phyloP scores from a whole-genome alignment of 495 filamentous ascomycete species.

The Hypomontagnella monticulosa region DNA sequence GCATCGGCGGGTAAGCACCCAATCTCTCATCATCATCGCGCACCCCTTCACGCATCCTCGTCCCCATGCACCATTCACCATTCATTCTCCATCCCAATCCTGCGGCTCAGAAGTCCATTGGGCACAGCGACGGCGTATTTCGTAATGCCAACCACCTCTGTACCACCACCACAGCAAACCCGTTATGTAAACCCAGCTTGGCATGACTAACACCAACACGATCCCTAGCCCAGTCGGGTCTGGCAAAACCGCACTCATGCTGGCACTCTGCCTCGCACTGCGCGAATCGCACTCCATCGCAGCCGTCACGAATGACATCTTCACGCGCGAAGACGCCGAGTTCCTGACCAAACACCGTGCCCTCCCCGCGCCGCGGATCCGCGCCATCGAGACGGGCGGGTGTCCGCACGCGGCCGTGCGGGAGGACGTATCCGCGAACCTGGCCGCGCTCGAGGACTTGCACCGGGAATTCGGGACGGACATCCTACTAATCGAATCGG shows the following conservation, averaged over 20 bases:
- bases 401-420: constrained; percentile 98
- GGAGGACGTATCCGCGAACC: constrained; percentile 94
- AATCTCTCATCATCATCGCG: constrained; percentile 30
- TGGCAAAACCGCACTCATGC: constrained; percentile 96
- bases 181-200: no score
- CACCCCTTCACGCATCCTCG: no score
- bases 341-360: constrained; percentile 90
- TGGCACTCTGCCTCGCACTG: constrained; percentile 82
- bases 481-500: constrained; percentile 89
- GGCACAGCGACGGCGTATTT: no score
- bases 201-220: constrained; percentile 16
- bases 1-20: constrained; percentile 86
- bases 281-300: constrained; percentile 83
- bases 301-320: constrained; percentile 99
- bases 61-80: no score
- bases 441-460: constrained; percentile 87
- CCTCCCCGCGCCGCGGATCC: constrained; percentile 82
- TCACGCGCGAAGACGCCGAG: constrained; percentile 97
- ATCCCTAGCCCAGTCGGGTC: constrained; percentile 88
- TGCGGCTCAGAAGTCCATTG: no score
- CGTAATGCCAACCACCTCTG: no score
- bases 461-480: constrained; percentile 80
- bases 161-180: no score
- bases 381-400: constrained; percentile 96
- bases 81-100: no score